Conservation (phyloP, 805 yeast genomes). For the Starmerella stellata region DNA sequence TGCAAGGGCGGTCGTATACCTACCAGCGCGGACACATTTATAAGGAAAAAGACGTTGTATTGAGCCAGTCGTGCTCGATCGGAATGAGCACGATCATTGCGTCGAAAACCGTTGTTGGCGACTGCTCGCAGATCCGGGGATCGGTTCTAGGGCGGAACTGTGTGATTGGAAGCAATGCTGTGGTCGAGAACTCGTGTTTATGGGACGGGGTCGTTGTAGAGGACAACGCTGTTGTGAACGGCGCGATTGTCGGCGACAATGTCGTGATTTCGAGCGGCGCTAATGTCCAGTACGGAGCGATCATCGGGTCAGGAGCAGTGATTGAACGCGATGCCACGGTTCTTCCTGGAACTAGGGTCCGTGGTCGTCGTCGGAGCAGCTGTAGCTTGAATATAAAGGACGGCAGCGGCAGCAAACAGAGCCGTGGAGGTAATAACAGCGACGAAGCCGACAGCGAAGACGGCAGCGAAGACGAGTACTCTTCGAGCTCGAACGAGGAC, state of each 20-base stretch:
- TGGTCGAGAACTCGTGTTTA: slow-evolving; percentile 54
- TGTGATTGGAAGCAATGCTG: slow-evolving; percentile 60
- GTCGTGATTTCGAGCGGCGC: slow-evolving; percentile 39
- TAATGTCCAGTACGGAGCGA: slow-evolving; percentile 46
- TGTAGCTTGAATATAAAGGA: no score
- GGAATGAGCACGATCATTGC: slow-evolving; percentile 74
- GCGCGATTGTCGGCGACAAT: slow-evolving; percentile 53
- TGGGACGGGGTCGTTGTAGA: slow-evolving; percentile 71
- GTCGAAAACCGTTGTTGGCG: slow-evolving; percentile 55
- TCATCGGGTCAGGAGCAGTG: slow-evolving; percentile 57
- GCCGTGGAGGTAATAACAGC: slow-evolving; percentile 9
- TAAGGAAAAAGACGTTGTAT: slow-evolving; percentile 70
- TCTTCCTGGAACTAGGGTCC: slow-evolving; percentile 4
- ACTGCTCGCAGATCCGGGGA: slow-evolving; percentile 43
- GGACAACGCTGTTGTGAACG: slow-evolving; percentile 40
- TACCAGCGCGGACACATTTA: slow-evolving; percentile 76
- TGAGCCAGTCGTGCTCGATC: slow-evolving; percentile 76
- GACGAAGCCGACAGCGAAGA: slow-evolving; percentile 26
- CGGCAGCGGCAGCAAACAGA: slow-evolving; percentile 3
- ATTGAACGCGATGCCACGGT: slow-evolving; percentile 37
- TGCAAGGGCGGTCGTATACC: slow-evolving; percentile 43
- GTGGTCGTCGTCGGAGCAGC: neutral
- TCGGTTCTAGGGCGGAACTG: slow-evolving; percentile 79
- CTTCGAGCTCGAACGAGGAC: slow-evolving; percentile 4
- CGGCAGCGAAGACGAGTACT: slow-evolving; percentile 7